phyloP scores from a whole-genome alignment of 352 stramenopile species.

The Pythium rishiriense region DNA sequence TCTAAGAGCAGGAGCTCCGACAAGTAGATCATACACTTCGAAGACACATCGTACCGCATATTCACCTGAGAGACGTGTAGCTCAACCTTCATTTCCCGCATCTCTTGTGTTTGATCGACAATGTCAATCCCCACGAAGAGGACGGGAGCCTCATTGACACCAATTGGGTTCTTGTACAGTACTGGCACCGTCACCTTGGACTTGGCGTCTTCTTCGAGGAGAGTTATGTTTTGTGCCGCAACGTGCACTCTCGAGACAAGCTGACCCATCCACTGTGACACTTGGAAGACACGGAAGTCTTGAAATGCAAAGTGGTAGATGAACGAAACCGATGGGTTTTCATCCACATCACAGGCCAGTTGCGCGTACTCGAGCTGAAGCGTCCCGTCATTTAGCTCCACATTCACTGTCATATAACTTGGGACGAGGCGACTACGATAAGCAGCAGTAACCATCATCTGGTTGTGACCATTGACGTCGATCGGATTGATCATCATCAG shows the following conservation, averaged over 20 bases:
- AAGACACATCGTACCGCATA: constrained; percentile 78
- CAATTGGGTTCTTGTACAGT: constrained; percentile 82
- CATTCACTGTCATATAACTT: constrained; percentile 77
- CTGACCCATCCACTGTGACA: constrained; percentile 87
- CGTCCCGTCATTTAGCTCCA: constrained; percentile 61
- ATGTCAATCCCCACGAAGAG: constrained; percentile 84
- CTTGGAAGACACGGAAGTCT: constrained; percentile 78
- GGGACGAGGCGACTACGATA: constrained; percentile 60
- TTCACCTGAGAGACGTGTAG: constrained; percentile 85
- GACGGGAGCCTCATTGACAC: constrained; percentile 67
- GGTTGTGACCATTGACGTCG: constrained; percentile 79
- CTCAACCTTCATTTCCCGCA: constrained; percentile 87
- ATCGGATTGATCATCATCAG: constrained; percentile 88
- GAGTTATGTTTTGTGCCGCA: constrained; percentile 63
- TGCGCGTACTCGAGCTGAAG: constrained; percentile 62
- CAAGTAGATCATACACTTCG: constrained; percentile 80
- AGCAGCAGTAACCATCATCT: constrained; percentile 53
- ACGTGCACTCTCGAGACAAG: constrained; percentile 78
- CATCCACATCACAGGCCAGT: not conserved
- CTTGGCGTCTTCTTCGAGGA: constrained; percentile 67
- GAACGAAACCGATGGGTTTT: constrained; percentile 32
- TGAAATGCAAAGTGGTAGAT: constrained; percentile 79
- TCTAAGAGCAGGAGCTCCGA: constrained; percentile 77
- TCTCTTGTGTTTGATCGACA: constrained; percentile 80
- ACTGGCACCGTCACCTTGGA: constrained; percentile 55